These are phyloP conservation scores for Herpotrichia juniperi DNA, from an alignment of 2,329 filamentous ascomycete species.

Conservation along the genomic window DNA sequence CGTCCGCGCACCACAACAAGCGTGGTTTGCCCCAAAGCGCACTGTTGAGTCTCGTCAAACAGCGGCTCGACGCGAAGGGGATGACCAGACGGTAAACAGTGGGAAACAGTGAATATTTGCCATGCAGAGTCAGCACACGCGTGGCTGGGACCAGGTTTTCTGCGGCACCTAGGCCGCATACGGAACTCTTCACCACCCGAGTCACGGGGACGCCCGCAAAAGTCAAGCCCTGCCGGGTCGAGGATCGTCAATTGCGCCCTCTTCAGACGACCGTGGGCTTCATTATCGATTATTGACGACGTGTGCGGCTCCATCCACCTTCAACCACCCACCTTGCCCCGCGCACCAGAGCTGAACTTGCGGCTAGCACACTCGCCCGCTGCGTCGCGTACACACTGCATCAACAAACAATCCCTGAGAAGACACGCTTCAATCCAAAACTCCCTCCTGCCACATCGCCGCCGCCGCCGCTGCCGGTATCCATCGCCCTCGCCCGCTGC, in stretches of 20 bases:
- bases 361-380: not conserved
- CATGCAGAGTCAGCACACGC: not conserved
- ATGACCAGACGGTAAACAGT: not conserved
- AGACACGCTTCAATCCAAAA: slow-evolving; percentile 53
- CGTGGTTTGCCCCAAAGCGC: not conserved
- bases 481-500: not conserved
- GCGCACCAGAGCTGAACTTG: slow-evolving; percentile 45
- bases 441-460: slow-evolving; percentile 57
- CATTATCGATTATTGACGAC: not conserved
- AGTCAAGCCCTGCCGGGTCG: not conserved
- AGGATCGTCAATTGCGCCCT: slow-evolving; percentile 7
- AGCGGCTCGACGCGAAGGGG: not conserved
- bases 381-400: not conserved
- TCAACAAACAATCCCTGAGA: slow-evolving; percentile 3
- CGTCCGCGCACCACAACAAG: slow-evolving; percentile 1
- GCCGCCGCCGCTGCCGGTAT: slow-evolving; percentile 51
- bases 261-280: not conserved
- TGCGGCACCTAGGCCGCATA: not conserved
- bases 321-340: not conserved
- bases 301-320: not conserved
- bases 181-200: not conserved
- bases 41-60: not conserved
- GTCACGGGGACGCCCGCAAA: not conserved
- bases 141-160: not conserved
- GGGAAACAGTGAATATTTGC: not conserved